Evolutionary conservation across 106 monocot species (phyloP), one percentile per base, ranked within the genome.

Genomic region (Allium cepa): DNA sequence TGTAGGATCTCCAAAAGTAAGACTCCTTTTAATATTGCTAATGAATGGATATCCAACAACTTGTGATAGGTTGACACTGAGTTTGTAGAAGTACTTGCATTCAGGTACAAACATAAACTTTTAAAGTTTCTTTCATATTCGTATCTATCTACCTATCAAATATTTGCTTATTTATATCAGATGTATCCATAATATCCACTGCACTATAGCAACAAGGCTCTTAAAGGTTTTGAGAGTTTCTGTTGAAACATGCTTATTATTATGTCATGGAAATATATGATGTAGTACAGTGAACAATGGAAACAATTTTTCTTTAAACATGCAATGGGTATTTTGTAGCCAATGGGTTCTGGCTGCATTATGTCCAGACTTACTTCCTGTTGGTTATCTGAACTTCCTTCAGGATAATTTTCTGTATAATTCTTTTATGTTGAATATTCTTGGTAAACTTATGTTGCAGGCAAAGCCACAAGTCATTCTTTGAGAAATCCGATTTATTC

Each of bases 71-170:
- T 94, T 73, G 87, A 94, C 14, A 72, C 87, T 17, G 90, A 94
- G 74, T 94, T 94, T 79, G 15, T 94, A 36, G 94, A 94, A 74
- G 87, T 94, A 27, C 94, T 94, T 62, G 86, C 84, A 56, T 94
- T 94, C 79, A 89, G 93, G 93, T 93, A 77, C 22, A 22, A 22
- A 22, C 88, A 73, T 47, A 48, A 6, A 48, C 10, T 13, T 45
- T 46, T 27, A 68, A 8, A 2, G 14, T n/a, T 56, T 56, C 4
- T 17, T 11, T 66, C 26, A 51, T 50, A 49, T 11, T 64, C 17
- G 17, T 64, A 66, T 26, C 52, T 51, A 10, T 66, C 47, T 52
- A 52, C 50, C 26, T 22, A 59, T 17, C 14, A 59, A 7, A 17
- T 59, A 59, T 55, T 55, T 55, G 53, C 53, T 17, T 36, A 36